phyloP scores from a whole-genome alignment of 208 protist genomes.

The Leishmania martiniquensis region DNA sequence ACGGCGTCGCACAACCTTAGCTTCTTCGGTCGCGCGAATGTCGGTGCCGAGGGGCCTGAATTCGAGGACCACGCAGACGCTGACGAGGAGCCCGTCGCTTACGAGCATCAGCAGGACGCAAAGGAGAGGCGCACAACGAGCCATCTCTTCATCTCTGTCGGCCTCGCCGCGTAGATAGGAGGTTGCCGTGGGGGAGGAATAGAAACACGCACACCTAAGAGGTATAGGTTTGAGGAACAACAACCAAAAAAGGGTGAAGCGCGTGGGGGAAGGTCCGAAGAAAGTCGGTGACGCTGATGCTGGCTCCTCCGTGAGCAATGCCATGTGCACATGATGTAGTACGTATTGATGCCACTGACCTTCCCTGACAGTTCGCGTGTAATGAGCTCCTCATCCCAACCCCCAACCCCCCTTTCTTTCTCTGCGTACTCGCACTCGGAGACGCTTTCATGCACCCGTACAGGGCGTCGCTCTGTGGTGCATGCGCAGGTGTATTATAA shows the following conservation, averaged over 20 bases:
- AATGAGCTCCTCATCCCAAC: too few species aligned
- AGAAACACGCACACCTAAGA: neutral
- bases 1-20: slow-evolving; percentile 46
- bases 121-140: slow-evolving; percentile 32
- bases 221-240: neutral
- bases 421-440: too few species aligned
- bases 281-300: too few species aligned
- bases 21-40: slow-evolving; percentile 52
- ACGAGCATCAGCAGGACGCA: slow-evolving; percentile 43
- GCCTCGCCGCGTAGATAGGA: slow-evolving; percentile 22
- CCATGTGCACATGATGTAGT: too few species aligned
- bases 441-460: too few species aligned
- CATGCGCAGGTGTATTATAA: too few species aligned
- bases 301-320: too few species aligned
- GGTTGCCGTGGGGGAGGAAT: neutral
- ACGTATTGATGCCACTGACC: too few species aligned
- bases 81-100: slow-evolving; percentile 52
- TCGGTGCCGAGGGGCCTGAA: slow-evolving; percentile 46
- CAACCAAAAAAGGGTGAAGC: neutral
- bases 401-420: too few species aligned
- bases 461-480: too few species aligned
- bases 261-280: neutral
- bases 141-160: slow-evolving; percentile 30
- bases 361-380: too few species aligned
- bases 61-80: slow-evolving; percentile 56